phyloP scores from a whole-genome alignment of 345 rosid genomes.

The Gossypium arboreum region DNA sequence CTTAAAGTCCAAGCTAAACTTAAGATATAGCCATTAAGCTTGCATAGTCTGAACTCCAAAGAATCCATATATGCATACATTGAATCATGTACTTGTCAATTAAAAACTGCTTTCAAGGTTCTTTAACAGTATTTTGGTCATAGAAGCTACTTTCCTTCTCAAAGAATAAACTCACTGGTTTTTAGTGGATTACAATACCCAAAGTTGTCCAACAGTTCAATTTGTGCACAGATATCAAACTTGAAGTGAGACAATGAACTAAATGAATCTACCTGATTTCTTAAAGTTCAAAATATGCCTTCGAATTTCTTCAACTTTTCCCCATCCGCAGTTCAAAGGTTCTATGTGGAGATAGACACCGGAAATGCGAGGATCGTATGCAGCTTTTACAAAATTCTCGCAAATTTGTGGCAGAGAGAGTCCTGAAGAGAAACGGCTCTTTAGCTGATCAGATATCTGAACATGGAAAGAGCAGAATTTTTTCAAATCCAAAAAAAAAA shows the following conservation, averaged over 20 bases:
- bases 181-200: not conserved
- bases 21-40: not conserved
- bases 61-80: not conserved
- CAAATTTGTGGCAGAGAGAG: constrained; percentile 83
- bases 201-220: not conserved
- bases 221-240: not conserved
- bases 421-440: constrained; percentile 85
- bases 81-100: not conserved
- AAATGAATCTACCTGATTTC: constrained; percentile 61
- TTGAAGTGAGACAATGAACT: not conserved
- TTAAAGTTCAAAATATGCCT: constrained; percentile 80
- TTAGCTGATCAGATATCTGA: constrained; percentile 94
- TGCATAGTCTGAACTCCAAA: not conserved
- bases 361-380: constrained; percentile 87
- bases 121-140: not conserved
- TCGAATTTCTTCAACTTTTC: constrained; percentile 84
- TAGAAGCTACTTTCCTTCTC: not conserved
- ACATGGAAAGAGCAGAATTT: constrained; percentile 17
- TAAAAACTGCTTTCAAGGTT: not conserved
- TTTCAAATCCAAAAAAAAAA: constrained; percentile 16
- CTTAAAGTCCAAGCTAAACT: not conserved
- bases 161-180: not conserved
- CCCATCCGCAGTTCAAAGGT: constrained; percentile 88
- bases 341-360: constrained; percentile 91
- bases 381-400: constrained; percentile 83